These are phyloP conservation scores for Alternaria hordeiaustralica DNA, from an alignment of 2,329 filamentous ascomycete genomes.

Conservation along the genomic window DNA sequence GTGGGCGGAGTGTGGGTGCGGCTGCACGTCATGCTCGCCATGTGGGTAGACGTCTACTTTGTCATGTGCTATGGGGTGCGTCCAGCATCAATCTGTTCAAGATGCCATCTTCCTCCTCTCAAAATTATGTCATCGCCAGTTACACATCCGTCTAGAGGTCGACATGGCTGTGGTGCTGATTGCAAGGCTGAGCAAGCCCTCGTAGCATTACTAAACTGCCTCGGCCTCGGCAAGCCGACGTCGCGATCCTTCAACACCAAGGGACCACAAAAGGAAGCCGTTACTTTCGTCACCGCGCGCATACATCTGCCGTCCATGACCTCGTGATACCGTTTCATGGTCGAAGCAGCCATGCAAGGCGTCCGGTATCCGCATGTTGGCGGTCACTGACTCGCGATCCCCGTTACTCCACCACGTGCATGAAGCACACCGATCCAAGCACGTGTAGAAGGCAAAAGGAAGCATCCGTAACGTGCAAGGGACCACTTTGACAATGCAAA, in stretches of 20 bases:
- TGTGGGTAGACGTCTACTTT: background rate
- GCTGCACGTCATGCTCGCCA: slow-evolving; percentile 1
- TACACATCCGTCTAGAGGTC: background rate
- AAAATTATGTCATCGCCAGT: background rate
- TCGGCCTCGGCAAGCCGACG: slow-evolving; percentile 3
- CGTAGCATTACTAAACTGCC: background rate
- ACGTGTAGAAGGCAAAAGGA: slow-evolving; percentile 15
- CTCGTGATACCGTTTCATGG: background rate
- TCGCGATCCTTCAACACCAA: background rate
- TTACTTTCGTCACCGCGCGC: background rate
- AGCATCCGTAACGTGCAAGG: slow-evolving; percentile 8
- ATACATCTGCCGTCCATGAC: background rate
- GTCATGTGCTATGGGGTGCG: background rate
- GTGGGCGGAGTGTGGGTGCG: slow-evolving; percentile 1
- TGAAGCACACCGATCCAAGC: slow-evolving; percentile 17
- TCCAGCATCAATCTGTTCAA: background rate
- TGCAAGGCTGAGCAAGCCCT: background rate
- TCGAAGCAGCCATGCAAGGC: background rate
- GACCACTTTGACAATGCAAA: background rate
- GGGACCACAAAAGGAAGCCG: background rate
- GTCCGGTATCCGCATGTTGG: background rate
- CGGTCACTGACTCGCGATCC: slow-evolving; percentile 13
- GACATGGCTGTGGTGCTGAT: background rate
- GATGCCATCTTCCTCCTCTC: background rate
- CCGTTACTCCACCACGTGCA: slow-evolving; percentile 3